These are phyloP conservation scores for Geosmithia morbida DNA, from an alignment of 2,329 filamentous ascomycete species.

Conservation along the genomic window DNA sequence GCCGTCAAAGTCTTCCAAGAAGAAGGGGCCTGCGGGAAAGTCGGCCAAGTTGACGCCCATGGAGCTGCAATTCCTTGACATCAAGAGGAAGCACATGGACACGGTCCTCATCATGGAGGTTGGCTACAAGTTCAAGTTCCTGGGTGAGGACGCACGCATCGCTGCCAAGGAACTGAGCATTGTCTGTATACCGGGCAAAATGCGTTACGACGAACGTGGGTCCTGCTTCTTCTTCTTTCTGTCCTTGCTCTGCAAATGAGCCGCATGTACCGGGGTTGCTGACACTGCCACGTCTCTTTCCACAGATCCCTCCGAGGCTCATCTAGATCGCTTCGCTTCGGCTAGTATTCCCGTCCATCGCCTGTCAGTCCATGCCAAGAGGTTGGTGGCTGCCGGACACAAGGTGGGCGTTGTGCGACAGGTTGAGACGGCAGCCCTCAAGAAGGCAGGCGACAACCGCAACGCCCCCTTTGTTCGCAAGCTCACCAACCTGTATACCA, in stretches of 20 bases:
- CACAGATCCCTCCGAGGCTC: conserved; percentile 71
- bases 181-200: conserved; percentile 91
- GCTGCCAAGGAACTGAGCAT: conserved; percentile 88
- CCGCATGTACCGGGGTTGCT: not conserved
- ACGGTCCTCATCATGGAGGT: conserved; percentile 87
- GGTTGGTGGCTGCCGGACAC: conserved; percentile 80
- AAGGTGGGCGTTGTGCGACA: conserved; percentile 95
- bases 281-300: not conserved
- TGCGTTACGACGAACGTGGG: conserved; percentile 77
- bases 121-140: conserved; percentile 96
- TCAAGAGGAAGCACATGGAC: conserved; percentile 83
- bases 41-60: conserved; percentile 78
- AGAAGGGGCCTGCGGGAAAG: conserved; percentile 47
- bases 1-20: conserved; percentile 36
- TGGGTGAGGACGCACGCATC: conserved; percentile 82
- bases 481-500: conserved; percentile 93
- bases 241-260: not conserved
- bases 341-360: conserved; percentile 91
- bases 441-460: conserved; percentile 87
- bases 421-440: conserved; percentile 86
- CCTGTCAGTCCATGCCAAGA: conserved; percentile 84
- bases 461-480: conserved; percentile 87
- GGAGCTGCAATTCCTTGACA: conserved; percentile 85
- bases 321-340: conserved; percentile 82
- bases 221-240: no score